phyloP scores from a whole-genome alignment of 2,329 filamentous ascomycete species.

The Grosmannia huntii region DNA sequence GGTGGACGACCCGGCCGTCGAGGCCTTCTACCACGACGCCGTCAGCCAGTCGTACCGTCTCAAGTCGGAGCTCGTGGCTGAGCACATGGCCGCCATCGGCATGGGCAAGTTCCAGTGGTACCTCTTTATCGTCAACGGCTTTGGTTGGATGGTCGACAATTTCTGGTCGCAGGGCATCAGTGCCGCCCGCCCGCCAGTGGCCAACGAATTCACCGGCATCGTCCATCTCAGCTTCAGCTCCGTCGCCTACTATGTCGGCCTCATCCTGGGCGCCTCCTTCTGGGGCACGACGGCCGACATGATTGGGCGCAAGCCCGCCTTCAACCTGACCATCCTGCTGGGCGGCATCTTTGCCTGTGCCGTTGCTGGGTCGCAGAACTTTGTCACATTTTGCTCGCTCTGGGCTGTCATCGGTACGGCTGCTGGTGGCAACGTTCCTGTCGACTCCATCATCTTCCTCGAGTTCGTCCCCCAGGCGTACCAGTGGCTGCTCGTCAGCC shows the following conservation, averaged over 20 bases:
- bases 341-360: slow-evolving; percentile 42
- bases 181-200: slow-evolving; percentile 20
- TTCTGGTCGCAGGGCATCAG: slow-evolving; percentile 25
- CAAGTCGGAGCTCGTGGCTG: slow-evolving; percentile 8
- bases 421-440: slow-evolving; percentile 35
- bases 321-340: slow-evolving; percentile 31
- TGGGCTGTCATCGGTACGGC: slow-evolving; percentile 30
- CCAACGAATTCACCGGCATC: slow-evolving; percentile 20
- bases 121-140: slow-evolving; percentile 32
- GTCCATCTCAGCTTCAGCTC: slow-evolving; percentile 18
- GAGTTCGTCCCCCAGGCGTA: slow-evolving; percentile 35
- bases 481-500: slow-evolving; percentile 32
- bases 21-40: slow-evolving; percentile 4
- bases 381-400: slow-evolving; percentile 30
- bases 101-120: slow-evolving; percentile 16
- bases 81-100: slow-evolving; percentile 7
- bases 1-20: slow-evolving; percentile 1
- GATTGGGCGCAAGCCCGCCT: slow-evolving; percentile 25
- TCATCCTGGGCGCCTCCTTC: slow-evolving; percentile 31
- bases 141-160: slow-evolving; percentile 33
- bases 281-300: slow-evolving; percentile 24
- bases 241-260: slow-evolving; percentile 26
- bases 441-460: slow-evolving; percentile 38
- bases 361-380: slow-evolving; percentile 44
- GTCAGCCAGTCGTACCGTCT: slow-evolving; percentile 9